Evolutionary conservation across 805 yeast genomes (phyloP), one percentile per base, ranked within the genome.

Genomic region (Candida tammaniensis): DNA sequence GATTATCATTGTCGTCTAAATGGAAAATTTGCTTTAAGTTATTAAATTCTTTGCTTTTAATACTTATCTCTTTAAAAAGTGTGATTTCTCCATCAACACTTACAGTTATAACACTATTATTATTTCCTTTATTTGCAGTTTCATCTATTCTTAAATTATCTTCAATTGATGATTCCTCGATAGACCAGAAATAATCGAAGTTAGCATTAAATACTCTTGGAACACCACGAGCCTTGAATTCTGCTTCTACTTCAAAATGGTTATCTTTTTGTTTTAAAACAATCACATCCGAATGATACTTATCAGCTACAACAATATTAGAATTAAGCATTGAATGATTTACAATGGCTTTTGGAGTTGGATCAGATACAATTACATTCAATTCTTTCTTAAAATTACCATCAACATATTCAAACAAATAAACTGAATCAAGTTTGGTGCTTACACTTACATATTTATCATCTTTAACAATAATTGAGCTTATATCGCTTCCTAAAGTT

Each of bases 21-120:
- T 13, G 7, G 17, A 37, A 37, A 14, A 14, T 10, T 7, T 18
- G 16, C 4, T 42, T 35, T 11, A 61, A 25, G 1, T 27, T 30
- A 2, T 25, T 12, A 11, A 50, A 33, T 28, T 54, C 59, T 4
- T 24, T 27, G 12, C 40, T 43, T 3, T 44, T 17, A 4, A 19
- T 33, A 4, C 30, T 17, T 2, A 50, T 30, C 4, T 42, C 32
- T 21, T 61, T 42, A 15, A 59, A 31, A 3, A 44, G 31, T 3
- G 42, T 40, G 7, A 65, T 38, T 31, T 64, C 69, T 2, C 73
- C 73, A 42, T 56, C 64, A 3, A 65, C 65, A 0, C 63, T 69
- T 16, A 62, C 55, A 25, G 58, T 40, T 1, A 63, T 17, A 0
- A 61, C 36, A 5, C 27, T 23, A 3, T 16, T 13, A 16, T 7